Conservation (phyloP, 2,329 filamentous ascomycete genomes). For the Moelleriella libera region DNA sequence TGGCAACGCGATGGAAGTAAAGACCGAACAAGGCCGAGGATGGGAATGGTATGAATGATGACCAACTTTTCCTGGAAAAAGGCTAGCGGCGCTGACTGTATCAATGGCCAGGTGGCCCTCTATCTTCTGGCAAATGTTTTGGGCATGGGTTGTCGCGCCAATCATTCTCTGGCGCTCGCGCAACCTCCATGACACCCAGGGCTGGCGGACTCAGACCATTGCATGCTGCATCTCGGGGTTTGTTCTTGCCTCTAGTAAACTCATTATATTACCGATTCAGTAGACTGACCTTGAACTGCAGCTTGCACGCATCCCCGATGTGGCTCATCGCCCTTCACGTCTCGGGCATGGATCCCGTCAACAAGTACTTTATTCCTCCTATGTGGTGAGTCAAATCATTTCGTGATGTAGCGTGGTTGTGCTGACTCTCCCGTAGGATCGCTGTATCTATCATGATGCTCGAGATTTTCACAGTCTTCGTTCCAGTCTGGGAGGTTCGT, state of each 20-base stretch:
- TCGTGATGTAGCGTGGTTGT: neutral
- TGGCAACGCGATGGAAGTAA: constrained; percentile 36
- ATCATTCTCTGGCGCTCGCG: constrained; percentile 47
- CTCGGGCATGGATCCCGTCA: constrained; percentile 34
- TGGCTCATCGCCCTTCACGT: constrained; percentile 48
- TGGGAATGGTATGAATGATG: constrained; percentile 44
- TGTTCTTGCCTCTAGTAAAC: constrained; percentile 6
- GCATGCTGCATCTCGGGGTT: constrained; percentile 31
- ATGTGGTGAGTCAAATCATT: constrained; percentile 36
- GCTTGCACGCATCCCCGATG: constrained; percentile 50
- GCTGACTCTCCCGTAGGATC: constrained; percentile 22
- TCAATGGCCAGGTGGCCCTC: constrained; percentile 40
- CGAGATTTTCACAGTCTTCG: constrained; percentile 48
- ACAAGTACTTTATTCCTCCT: constrained; percentile 42
- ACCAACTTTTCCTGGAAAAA: neutral
- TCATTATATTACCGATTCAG: too few species aligned
- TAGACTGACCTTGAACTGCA: constrained; percentile 13
- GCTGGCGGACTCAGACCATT: constrained; percentile 52
- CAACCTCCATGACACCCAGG: constrained; percentile 47
- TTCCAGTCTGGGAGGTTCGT: constrained; percentile 44
- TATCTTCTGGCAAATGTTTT: constrained; percentile 49
- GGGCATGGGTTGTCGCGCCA: constrained; percentile 48
- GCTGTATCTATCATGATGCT: constrained; percentile 46
- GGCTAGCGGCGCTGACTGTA: neutral
- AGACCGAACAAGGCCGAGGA: constrained; percentile 32